A percentile compares a stretch with the other conserved stretches of the same genome.
phyloP scores from a whole-genome alignment of 1,284 basidiomycete species.

The Takashimella tepidaria region DNA sequence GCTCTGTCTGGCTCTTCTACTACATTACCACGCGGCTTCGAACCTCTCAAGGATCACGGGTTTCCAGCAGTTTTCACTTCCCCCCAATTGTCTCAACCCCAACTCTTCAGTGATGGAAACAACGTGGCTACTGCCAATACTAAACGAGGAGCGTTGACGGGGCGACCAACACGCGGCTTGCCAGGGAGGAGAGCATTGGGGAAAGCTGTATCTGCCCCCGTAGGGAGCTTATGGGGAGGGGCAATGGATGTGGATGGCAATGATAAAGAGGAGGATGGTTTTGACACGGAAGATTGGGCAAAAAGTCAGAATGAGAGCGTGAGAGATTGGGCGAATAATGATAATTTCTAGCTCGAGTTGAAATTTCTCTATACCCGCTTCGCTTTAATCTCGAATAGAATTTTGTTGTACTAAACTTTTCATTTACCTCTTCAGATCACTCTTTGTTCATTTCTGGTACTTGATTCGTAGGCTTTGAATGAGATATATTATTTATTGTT shows the following conservation, averaged over 20 bases:
- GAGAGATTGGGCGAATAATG: background rate
- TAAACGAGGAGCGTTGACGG: background rate
- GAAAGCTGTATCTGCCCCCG: background rate
- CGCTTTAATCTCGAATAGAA: no score
- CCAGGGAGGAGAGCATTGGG: background rate
- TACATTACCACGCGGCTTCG: background rate
- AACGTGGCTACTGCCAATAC: background rate
- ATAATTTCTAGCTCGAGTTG: background rate
- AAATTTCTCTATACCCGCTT: no score
- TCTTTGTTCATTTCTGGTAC: no score
- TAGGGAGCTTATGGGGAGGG: background rate
- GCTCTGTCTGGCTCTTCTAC: background rate
- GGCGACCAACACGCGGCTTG: background rate
- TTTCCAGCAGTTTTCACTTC: constrained; percentile 40
- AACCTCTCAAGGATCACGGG: constrained; percentile 16
- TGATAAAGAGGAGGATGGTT: background rate
- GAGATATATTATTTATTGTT: no score
- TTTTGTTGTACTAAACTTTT: no score
- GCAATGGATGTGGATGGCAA: background rate
- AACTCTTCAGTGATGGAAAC: constrained; percentile 17
- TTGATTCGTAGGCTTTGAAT: no score
- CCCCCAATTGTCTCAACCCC: constrained; percentile 29
- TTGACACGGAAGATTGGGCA: background rate
- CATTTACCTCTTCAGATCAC: no score
- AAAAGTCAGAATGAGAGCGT: background rate